Conservation (phyloP, 371 early-diverging fungal genomes). For the Batkoa obscura region DNA sequence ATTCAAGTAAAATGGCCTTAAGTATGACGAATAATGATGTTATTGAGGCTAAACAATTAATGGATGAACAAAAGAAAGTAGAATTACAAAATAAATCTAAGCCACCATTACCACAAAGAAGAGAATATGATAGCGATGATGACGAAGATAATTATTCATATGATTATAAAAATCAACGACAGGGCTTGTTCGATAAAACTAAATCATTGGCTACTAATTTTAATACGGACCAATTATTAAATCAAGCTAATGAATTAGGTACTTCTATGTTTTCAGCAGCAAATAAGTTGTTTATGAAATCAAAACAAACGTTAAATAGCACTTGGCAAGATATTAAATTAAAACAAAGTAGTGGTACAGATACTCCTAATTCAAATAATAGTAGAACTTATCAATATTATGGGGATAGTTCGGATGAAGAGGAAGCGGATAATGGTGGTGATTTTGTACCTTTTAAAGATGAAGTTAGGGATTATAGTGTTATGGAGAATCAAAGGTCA, state of each 20-base stretch:
- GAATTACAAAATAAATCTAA: background rate
- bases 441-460: too few species aligned
- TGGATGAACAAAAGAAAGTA: background rate
- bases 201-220: background rate
- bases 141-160: background rate
- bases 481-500: too few species aligned
- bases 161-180: too few species aligned
- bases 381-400: background rate
- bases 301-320: slow-evolving; percentile 37
- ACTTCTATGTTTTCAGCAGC: slow-evolving; percentile 48
- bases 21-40: background rate
- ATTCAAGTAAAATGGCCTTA: background rate
- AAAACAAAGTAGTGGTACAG: slow-evolving; percentile 14
- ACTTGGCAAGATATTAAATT: slow-evolving; percentile 19
- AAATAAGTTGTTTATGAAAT: slow-evolving; percentile 39
- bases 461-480: too few species aligned
- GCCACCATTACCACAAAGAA: background rate
- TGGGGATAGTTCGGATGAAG: background rate
- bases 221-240: slow-evolving; percentile 6
- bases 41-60: background rate
- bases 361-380: background rate
- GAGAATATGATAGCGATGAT: background rate
- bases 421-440: too few species aligned
- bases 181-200: too few species aligned
- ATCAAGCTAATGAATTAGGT: slow-evolving; percentile 45